A percentile compares a stretch with the other conserved stretches of the same genome.
Conservation (phyloP, 2,329 filamentous ascomycete genomes). For the Dothideomycetes sp. region DNA sequence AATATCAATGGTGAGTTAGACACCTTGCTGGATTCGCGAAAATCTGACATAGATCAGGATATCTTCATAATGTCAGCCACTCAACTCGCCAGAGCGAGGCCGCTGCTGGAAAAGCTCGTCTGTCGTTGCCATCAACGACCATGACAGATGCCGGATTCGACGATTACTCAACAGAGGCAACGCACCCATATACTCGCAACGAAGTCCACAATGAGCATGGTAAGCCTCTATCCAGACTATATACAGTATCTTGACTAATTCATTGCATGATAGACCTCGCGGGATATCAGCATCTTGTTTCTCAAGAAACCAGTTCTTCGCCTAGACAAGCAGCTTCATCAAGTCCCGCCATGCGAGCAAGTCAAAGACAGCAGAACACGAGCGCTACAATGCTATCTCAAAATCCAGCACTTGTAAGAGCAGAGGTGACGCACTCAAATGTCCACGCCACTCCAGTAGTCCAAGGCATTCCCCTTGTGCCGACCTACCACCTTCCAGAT, state of each 20-base stretch:
- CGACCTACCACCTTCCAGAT: slow-evolving; percentile 56
- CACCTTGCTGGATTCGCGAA: too few relatives aligned
- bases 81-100: slow-evolving; percentile 28
- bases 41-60: slow-evolving; percentile 25
- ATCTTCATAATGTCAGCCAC: slow-evolving; percentile 25
- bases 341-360: slow-evolving; percentile 33
- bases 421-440: background rate
- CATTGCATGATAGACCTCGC: background rate
- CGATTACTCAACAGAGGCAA: background rate
- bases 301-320: slow-evolving; percentile 1
- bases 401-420: background rate
- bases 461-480: slow-evolving; percentile 53
- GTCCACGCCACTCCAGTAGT: slow-evolving; percentile 31
- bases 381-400: background rate
- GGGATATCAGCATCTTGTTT: background rate
- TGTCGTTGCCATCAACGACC: slow-evolving; percentile 26
- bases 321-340: slow-evolving; percentile 19
- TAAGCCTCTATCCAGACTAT: too few relatives aligned
- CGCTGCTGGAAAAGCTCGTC: slow-evolving; percentile 25
- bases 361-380: slow-evolving; percentile 22
- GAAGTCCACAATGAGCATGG: too few relatives aligned
- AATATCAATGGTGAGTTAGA: slow-evolving; percentile 13
- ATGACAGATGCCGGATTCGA: background rate
- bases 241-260: too few relatives aligned
- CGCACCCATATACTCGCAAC: too few relatives aligned